Evolutionary conservation across 179 eudicot genomes (phyloP).

Genomic region (Beta lomatogona): DNA sequence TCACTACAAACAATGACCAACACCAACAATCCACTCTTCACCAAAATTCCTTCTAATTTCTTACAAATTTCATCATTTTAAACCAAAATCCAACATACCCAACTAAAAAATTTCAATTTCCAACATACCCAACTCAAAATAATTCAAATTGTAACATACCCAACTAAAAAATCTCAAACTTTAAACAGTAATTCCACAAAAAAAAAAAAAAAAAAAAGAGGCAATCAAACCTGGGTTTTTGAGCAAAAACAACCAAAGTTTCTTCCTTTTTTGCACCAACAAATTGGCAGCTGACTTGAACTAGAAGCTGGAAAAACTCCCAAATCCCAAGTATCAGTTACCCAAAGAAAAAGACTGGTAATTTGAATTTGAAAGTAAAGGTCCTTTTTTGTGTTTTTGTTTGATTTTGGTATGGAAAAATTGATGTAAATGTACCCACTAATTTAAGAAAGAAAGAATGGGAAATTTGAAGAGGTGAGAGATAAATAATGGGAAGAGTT

Average conservation of each 20-base stretch:
- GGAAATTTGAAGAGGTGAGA: too few species aligned
- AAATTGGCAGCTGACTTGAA: constrained; percentile 4
- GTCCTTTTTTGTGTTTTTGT: neutral
- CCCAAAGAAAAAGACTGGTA: neutral
- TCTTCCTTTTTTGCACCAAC: constrained; percentile 11
- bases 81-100: neutral
- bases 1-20: neutral
- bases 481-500: neutral
- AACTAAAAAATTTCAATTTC: neutral
- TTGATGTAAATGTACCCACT: constrained; percentile 19
- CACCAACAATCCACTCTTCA: neutral
- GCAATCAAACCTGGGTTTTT: constrained; percentile 21
- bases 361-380: neutral
- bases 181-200: neutral
- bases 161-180: constrained; percentile 16
- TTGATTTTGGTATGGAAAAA: constrained; percentile 18
- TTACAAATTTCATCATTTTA: constrained; percentile 9
- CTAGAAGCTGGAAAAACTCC: constrained; percentile 3
- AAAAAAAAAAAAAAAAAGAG: neutral
- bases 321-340: constrained; percentile 4
- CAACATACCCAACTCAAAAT: constrained; percentile 18
- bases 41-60: neutral
- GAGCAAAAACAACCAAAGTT: constrained; percentile 18
- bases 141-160: constrained; percentile 5
- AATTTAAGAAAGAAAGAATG: neutral